Evolutionary conservation across 768 basidiomycete species (phyloP), one percentile per base, ranked within the genome.

Genomic region (Hydnomerulius pinastri): DNA sequence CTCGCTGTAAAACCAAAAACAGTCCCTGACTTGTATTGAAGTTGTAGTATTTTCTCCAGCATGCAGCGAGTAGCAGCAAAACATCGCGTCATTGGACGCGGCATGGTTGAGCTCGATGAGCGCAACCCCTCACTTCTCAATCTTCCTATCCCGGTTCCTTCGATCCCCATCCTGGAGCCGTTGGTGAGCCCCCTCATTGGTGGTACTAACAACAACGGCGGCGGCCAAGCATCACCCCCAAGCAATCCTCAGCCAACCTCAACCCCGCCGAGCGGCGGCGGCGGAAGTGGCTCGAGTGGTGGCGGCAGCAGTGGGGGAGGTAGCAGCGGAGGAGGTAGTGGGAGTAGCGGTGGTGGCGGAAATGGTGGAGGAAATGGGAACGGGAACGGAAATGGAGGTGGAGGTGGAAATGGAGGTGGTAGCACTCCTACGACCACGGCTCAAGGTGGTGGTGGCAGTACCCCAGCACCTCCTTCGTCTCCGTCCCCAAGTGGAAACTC

Each of bases 61-160:
- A 66, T 66, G 65, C 57, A 32, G 4, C 36, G 32, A 27, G 9
- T 27, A n/a, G 10, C 51, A 25, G 35, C 25, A 23, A 53, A 47
- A 35, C 60, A 53, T 38, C 62, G 43, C 28, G 44, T 35, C 27
- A 18, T 60, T 17, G 38, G 32, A 13, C 57, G 51, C 32, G 54
- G 43, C 33, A 24, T 57, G 18, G 35, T 15, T 38, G 53, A 44
- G 21, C 62, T 73, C 28, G 58, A 70, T 9, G 67, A 65, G 41
- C 75, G 78, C 52, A 66, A 68, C 15, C 74, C 76, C 29, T 54
- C 67, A 2, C 72, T 74, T 53, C 62, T 75, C 33, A 67, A 69
- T 29, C 57, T 75, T 3, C 66, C 73, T 27, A 53, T 74, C 21
- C 65, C 73, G 7, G 38, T 75, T 20, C 74, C 75, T 12, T 68